phyloP scores from a whole-genome alignment of 805 yeast genomes.

The Metschnikowia kunwiensis region DNA sequence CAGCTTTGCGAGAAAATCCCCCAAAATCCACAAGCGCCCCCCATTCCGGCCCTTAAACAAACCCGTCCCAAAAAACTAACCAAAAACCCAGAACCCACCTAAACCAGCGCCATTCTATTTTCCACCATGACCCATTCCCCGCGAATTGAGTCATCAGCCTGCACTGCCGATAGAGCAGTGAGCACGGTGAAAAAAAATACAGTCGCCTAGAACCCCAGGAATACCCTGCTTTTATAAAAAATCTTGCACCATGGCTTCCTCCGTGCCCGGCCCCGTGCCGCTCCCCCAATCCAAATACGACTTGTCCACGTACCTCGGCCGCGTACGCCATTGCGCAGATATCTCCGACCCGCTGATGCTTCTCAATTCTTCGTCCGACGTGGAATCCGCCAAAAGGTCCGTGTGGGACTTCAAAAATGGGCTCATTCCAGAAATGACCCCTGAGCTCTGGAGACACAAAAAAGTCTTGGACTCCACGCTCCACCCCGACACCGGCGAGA shows the following conservation, averaged over 20 bases:
- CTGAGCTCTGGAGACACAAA: conserved; percentile 87
- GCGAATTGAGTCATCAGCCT: too few species aligned
- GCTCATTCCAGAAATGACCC: conserved; percentile 58
- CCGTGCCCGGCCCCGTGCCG: conserved; percentile 76
- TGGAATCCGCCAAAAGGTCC: conserved; percentile 59
- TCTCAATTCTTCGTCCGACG: conserved; percentile 61
- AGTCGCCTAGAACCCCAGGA: too few species aligned
- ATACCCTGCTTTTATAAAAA: too few species aligned
- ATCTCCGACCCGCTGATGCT: conserved; percentile 91
- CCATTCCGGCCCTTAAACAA: too few species aligned
- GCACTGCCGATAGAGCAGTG: too few species aligned
- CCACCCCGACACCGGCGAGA: conserved; percentile 96
- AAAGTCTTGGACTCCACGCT: conserved; percentile 83
- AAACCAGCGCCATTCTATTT: too few species aligned
- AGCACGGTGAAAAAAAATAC: too few species aligned
- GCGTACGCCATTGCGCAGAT: conserved; percentile 91
- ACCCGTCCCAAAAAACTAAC: too few species aligned
- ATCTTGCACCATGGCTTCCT: conserved; percentile 94
- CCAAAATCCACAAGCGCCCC: too few species aligned
- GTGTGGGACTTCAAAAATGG: conserved; percentile 77
- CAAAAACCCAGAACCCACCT: too few species aligned
- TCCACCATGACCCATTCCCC: too few species aligned
- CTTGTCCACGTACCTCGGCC: conserved; percentile 81
- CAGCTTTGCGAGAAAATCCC: too few species aligned
- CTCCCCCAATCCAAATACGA: conserved; percentile 82